phyloP scores from a whole-genome alignment of 345 rosid genomes.

The Erucastrum elatum region DNA sequence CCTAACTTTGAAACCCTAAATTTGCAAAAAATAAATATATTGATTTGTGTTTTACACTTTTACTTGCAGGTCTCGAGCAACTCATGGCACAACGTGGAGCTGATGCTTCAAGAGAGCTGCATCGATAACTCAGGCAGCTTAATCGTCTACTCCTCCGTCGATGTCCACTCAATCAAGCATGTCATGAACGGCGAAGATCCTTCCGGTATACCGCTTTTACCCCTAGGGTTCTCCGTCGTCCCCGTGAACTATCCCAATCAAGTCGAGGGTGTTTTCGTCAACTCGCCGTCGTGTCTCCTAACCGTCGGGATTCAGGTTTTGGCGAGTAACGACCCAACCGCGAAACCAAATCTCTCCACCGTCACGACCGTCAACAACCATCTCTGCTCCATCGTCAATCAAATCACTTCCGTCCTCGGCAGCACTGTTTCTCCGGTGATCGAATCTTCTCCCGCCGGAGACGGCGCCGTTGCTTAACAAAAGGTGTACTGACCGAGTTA shows the following conservation, averaged over 20 bases:
- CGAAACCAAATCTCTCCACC: slow-evolving; percentile 73
- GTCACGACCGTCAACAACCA: slow-evolving; percentile 66
- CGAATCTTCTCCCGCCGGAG: slow-evolving; percentile 30
- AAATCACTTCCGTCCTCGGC: slow-evolving; percentile 59
- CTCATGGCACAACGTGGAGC: slow-evolving; percentile 81
- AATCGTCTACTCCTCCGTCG: slow-evolving; percentile 73
- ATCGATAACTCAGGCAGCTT: slow-evolving; percentile 80
- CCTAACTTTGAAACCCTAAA: not conserved
- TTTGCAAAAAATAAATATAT: not conserved
- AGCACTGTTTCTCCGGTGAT: slow-evolving; percentile 8
- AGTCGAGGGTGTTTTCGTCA: slow-evolving; percentile 34
- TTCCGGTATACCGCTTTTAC: slow-evolving; percentile 74
- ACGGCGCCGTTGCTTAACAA: slow-evolving; percentile 13
- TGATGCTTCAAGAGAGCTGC: slow-evolving; percentile 91
- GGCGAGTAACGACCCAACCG: slow-evolving; percentile 64
- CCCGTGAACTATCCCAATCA: slow-evolving; percentile 39
- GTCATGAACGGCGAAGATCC: slow-evolving; percentile 88
- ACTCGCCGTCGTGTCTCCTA: slow-evolving; percentile 51
- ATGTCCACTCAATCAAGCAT: slow-evolving; percentile 67
- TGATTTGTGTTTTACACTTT: not conserved
- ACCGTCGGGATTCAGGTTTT: slow-evolving; percentile 85
- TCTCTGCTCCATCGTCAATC: slow-evolving; percentile 64
- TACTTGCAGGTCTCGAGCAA: slow-evolving; percentile 68
- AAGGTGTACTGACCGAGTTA: slow-evolving; percentile 40
- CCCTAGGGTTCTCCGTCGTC: slow-evolving; percentile 68